These are phyloP conservation scores for Solanum paucissectum DNA, from an alignment of 257 asterid species.

Conservation along the genomic window DNA sequence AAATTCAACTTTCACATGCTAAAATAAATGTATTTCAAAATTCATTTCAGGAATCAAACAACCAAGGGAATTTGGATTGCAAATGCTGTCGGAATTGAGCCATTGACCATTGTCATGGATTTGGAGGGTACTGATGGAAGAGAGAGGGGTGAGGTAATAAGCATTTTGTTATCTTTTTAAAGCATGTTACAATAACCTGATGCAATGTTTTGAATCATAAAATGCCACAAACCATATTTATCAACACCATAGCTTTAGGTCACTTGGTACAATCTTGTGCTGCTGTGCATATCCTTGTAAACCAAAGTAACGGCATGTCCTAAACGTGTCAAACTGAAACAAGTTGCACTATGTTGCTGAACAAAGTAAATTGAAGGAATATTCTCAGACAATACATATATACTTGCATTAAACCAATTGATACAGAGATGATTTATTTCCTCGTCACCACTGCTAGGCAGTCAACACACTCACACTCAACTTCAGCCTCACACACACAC, in stretches of 20 bases:
- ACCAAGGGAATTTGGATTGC: constrained; percentile 58
- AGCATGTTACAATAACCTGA: background rate
- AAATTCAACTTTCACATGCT: background rate
- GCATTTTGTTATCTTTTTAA: background rate
- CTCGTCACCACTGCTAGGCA: background rate
- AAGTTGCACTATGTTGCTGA: background rate
- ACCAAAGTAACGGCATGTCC: background rate
- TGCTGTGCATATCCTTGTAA: background rate
- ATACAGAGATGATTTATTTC: background rate
- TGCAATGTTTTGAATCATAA: background rate
- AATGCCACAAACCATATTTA: background rate
- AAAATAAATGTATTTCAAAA: background rate
- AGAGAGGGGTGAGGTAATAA: constrained; percentile 51
- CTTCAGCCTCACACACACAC: background rate
- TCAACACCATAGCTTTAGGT: background rate
- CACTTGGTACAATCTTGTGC: background rate
- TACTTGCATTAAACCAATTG: background rate
- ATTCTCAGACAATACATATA: background rate
- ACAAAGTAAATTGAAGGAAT: background rate
- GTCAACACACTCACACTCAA: background rate
- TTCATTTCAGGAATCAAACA: constrained; percentile 27
- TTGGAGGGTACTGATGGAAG: constrained; percentile 61
- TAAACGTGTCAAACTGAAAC: background rate
- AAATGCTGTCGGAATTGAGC: constrained; percentile 33
- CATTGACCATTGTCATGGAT: constrained; percentile 39